Evolutionary conservation across 768 basidiomycete genomes (phyloP).

Genomic region (Termitomyces titanicus): DNA sequence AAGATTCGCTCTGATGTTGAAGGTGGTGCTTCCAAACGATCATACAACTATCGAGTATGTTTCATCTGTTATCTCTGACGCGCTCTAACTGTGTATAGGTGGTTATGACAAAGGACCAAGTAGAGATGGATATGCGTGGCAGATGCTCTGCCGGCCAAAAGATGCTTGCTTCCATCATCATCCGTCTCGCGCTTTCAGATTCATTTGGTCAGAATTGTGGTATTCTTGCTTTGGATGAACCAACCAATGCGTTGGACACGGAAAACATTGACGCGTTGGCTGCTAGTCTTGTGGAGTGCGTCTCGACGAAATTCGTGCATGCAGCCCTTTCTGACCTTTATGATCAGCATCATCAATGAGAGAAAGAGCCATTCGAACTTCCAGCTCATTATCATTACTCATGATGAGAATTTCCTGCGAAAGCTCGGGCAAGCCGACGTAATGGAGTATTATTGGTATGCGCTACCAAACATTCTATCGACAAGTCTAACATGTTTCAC

Average conservation of each 20-base stretch:
- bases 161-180: conserved; percentile 97
- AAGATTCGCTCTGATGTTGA: conserved; percentile 93
- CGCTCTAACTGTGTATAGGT: conserved; percentile 49
- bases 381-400: conserved; percentile 95
- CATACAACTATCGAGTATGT: conserved; percentile 92
- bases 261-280: conserved; percentile 97
- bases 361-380: conserved; percentile 87
- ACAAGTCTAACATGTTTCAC: not conserved
- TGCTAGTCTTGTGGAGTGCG: conserved; percentile 86
- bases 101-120: conserved; percentile 98
- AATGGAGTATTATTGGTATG: conserved; percentile 93
- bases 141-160: conserved; percentile 98
- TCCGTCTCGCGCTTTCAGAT: conserved; percentile 93
- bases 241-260: conserved; percentile 93
- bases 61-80: conserved; percentile 4
- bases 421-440: conserved; percentile 87
- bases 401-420: conserved; percentile 92
- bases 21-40: conserved; percentile 83
- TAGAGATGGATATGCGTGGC: conserved; percentile 99
- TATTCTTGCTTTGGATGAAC: conserved; percentile 95
- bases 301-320: conserved; percentile 11
- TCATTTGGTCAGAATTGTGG: conserved; percentile 98
- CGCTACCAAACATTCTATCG: not conserved
- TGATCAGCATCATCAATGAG: conserved; percentile 84
- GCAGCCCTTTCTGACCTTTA: conserved; percentile 1